A percentile compares a stretch with the other conserved stretches of the same genome.
Conservation (phyloP, 805 yeast species). For the Teunomyces gatunensis region DNA sequence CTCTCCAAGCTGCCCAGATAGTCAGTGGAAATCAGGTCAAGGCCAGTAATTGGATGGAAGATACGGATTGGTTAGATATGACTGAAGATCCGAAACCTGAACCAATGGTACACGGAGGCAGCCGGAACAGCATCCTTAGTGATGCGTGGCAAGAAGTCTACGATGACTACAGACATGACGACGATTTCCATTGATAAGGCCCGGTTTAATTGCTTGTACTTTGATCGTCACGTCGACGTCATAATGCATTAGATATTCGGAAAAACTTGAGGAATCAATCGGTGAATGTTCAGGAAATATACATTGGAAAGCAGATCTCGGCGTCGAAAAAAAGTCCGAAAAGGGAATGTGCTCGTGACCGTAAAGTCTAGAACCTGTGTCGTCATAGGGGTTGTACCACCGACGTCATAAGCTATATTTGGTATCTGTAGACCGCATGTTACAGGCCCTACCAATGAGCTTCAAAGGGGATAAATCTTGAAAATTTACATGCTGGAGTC, state of each 20-base stretch:
- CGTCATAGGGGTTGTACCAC: not conserved
- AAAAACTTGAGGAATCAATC: not conserved
- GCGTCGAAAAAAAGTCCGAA: not conserved
- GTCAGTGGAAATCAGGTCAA: conserved; percentile 42
- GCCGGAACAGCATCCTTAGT: conserved; percentile 18
- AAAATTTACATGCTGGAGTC: no score
- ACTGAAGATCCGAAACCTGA: conserved; percentile 7
- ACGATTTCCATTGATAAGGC: conserved; percentile 23
- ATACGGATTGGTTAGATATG: conserved; percentile 20
- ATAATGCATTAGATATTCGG: not conserved
- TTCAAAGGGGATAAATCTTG: no score
- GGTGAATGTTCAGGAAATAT: not conserved
- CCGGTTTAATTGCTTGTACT: conserved; percentile 2
- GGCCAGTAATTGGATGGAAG: conserved; percentile 35
- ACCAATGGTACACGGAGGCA: not conserved
- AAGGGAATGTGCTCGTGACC: not conserved
- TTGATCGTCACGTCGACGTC: not conserved
- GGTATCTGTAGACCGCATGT: not conserved
- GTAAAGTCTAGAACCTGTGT: not conserved
- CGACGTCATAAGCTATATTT: not conserved
- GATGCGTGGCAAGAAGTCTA: conserved; percentile 35
- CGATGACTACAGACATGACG: conserved; percentile 43
- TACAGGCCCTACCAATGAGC: no score
- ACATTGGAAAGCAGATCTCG: not conserved
- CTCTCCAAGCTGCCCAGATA: conserved; percentile 39